These are phyloP conservation scores for Metarhizium robertsii DNA, from an alignment of 2,329 filamentous ascomycete genomes.

Conservation along the genomic window DNA sequence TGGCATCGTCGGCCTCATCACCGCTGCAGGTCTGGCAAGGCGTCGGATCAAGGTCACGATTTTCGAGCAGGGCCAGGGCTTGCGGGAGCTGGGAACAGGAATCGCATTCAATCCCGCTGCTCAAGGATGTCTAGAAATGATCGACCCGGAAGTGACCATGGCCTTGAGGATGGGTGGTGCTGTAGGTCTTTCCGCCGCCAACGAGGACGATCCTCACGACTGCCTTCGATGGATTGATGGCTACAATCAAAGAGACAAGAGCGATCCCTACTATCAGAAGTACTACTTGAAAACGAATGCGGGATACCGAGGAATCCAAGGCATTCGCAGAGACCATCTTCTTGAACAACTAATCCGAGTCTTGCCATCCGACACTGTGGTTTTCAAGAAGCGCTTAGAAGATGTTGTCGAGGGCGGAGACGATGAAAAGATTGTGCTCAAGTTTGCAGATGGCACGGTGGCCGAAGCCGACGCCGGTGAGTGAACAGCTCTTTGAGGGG, in stretches of 20 bases:
- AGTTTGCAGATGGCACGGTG: background rate
- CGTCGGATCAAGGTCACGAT: background rate
- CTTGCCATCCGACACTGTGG: background rate
- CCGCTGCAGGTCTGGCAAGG: background rate
- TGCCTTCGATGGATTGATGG: background rate
- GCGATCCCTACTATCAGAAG: background rate
- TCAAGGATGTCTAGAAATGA: background rate
- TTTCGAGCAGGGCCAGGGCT: background rate
- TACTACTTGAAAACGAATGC: background rate
- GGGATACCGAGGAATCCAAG: background rate
- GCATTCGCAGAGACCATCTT: background rate
- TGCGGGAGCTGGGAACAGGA: background rate
- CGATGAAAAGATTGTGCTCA: background rate
- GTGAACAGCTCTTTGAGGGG: background rate
- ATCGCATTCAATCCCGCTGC: background rate
- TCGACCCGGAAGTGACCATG: background rate
- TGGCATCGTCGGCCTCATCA: background rate
- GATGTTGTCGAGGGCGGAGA: background rate
- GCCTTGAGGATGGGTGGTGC: background rate
- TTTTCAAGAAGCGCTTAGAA: background rate
- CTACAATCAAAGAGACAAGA: background rate
- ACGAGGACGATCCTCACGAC: background rate
- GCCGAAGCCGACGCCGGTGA: background rate
- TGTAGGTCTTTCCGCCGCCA: background rate
- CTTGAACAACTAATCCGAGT: background rate